Evolutionary conservation across 495 filamentous ascomycete species (phyloP), one percentile per base, ranked within the genome.

Genomic region (Glarea lozoyensis): DNA sequence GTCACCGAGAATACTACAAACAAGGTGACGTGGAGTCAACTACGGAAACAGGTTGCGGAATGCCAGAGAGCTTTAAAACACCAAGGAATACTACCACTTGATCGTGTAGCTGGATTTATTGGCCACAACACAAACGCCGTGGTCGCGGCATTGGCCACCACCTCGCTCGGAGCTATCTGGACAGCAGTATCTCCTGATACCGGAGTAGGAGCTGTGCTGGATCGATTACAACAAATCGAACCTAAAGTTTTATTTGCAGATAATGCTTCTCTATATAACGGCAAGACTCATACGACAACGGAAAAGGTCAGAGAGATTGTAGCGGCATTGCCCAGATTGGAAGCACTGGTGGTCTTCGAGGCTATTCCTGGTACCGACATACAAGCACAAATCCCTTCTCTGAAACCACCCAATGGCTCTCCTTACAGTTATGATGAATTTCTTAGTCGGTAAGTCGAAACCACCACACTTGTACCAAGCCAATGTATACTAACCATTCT

Each of bases 191-290:
- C 77, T 30, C 88, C 85, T 1, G 85, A 90, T 62, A 88, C 84
- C 64, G 84, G 84, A 0, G 75, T 77, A 23, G 76, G 78, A 48
- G 85, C 84, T 1, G 76, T 90, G 4, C 56, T 90, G 51, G 82
- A 89, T 60, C 65, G 85, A 13, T 60, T 86, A 43, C 59, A 76
- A 35, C 84, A 89, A 63, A 75, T 88, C 35, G 65, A 78, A 55
- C 85, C 21, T 68, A 68, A 68, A 49, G 79, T 73, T 46, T 57
- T 90, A 23, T 88, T 90, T 55, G 73, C 86, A 56, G 85, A 90
- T 49, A 85, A 90, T 53, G 70, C 65, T 10, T 72, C 83, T 2
- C 59, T 86, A 18, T 90, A 90, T 50, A 90, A 89, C 56, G 82
- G 82, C 9, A 83, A 82, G 60, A 69, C 61, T 3, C 68, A 82